Conservation (phyloP, 306 rosid genomes). For the Dalbergia cultrata region DNA sequence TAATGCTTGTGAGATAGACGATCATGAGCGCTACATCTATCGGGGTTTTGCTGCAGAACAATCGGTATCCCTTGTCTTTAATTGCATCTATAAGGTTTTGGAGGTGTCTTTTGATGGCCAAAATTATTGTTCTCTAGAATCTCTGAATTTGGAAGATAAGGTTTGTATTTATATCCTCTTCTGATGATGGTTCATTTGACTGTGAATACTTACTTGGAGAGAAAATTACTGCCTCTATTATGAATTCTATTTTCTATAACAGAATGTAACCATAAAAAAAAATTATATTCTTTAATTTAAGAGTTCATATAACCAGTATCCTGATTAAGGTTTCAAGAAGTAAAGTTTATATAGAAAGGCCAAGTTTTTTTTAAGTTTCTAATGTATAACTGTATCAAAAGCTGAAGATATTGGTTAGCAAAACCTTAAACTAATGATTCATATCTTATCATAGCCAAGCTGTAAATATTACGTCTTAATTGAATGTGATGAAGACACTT, state of each 20-base stretch:
- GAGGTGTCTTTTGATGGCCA: conserved; percentile 42
- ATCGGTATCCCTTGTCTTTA: conserved; percentile 20
- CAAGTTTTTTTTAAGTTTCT: too few species aligned
- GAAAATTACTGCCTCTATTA: background rate
- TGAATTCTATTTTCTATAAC: background rate
- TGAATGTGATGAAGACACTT: conserved; percentile 1
- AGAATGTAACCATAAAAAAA: too few species aligned
- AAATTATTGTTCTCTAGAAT: background rate
- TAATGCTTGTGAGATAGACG: conserved; percentile 36
- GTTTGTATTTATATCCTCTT: conserved; percentile 9
- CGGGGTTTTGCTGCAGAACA: background rate
- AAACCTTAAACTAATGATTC: background rate
- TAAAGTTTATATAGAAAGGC: too few species aligned
- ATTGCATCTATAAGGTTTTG: conserved; percentile 52
- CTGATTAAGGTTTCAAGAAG: too few species aligned
- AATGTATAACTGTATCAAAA: too few species aligned
- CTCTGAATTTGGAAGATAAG: conserved; percentile 26
- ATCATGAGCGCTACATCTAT: conserved; percentile 33
- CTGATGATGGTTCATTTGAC: background rate
- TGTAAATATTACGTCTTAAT: background rate
- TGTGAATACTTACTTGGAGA: background rate
- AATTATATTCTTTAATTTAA: too few species aligned
- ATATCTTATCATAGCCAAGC: background rate
- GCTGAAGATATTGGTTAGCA: too few species aligned
- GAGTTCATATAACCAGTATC: too few species aligned